Conservation (phyloP, 1,139 yeast genomes). For the Taphrina deformans region DNA sequence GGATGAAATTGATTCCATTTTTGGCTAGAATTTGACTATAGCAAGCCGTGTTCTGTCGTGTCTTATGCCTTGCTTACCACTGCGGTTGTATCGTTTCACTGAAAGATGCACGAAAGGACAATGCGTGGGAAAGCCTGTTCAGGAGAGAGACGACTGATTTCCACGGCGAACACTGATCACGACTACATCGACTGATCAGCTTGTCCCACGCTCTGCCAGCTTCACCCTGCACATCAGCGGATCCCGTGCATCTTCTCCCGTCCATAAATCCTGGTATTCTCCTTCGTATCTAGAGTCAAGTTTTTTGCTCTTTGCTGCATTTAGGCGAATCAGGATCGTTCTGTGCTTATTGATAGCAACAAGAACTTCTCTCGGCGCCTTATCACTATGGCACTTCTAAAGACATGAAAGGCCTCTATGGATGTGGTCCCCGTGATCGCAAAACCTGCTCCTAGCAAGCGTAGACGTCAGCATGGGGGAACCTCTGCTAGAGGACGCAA, state of each 20-base stretch:
- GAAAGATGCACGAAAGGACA: too few relatives aligned
- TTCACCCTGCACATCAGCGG: not conserved
- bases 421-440: not conserved
- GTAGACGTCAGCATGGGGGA: not conserved
- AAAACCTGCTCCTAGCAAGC: not conserved
- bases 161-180: not conserved
- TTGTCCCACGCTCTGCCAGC: too few relatives aligned
- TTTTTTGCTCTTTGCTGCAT: not conserved
- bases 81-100: too few relatives aligned
- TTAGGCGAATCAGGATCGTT: too few relatives aligned
- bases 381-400: not conserved
- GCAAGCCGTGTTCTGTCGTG: too few relatives aligned
- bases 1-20: slow-evolving; percentile 22
- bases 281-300: too few relatives aligned
- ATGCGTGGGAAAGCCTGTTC: too few relatives aligned
- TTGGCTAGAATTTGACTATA: too few relatives aligned
- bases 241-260: not conserved
- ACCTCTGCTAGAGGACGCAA: not conserved
- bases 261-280: too few relatives aligned
- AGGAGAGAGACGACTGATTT: too few relatives aligned
- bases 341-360: not conserved
- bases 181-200: too few relatives aligned
- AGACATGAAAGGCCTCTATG: not conserved
- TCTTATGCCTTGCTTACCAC: too few relatives aligned
- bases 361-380: not conserved